These are phyloP conservation scores for Tricholoma furcatifolium DNA, from an alignment of 768 basidiomycete genomes.

Conservation along the genomic window DNA sequence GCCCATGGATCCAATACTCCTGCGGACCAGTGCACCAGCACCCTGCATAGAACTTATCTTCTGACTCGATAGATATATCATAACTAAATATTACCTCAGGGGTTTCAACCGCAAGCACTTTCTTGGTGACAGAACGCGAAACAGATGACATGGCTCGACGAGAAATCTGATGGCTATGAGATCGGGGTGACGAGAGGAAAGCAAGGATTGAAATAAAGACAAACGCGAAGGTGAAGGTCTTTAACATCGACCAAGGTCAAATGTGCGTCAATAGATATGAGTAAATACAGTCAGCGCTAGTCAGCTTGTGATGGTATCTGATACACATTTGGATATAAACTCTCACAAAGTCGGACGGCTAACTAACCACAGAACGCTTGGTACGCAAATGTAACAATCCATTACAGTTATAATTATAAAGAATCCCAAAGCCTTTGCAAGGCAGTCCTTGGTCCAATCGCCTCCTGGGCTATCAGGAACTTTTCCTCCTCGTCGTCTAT, in stretches of 20 bases:
- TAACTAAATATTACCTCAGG: conserved; percentile 47
- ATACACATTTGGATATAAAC: too few relatives aligned
- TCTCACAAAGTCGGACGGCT: too few relatives aligned
- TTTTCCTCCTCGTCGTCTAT: conserved; percentile 65
- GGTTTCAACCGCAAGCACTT: conserved; percentile 74
- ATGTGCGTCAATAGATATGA: conserved; percentile 8
- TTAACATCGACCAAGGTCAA: conserved; percentile 12
- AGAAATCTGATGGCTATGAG: conserved; percentile 7
- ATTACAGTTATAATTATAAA: conserved; percentile 24
- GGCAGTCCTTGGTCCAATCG: conserved; percentile 33
- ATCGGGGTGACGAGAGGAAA: conserved; percentile 13
- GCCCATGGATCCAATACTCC: conserved; percentile 76
- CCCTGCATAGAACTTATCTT: conserved; percentile 44
- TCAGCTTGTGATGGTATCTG: not conserved
- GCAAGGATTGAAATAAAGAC: conserved; percentile 16
- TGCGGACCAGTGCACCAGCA: conserved; percentile 76
- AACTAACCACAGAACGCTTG: too few relatives aligned
- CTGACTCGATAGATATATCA: not conserved
- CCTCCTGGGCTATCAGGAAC: conserved; percentile 43
- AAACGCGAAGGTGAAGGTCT: conserved; percentile 14
- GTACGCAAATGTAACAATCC: not conserved
- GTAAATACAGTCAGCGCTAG: conserved; percentile 2
- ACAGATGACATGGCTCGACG: conserved; percentile 28
- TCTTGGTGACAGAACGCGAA: conserved; percentile 73
- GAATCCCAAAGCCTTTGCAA: conserved; percentile 36